Percentiles rank a stretch among this genome's conserved stretches.
phyloP scores from a whole-genome alignment of 1,284 basidiomycete genomes.

The Volvariella surrecta region DNA sequence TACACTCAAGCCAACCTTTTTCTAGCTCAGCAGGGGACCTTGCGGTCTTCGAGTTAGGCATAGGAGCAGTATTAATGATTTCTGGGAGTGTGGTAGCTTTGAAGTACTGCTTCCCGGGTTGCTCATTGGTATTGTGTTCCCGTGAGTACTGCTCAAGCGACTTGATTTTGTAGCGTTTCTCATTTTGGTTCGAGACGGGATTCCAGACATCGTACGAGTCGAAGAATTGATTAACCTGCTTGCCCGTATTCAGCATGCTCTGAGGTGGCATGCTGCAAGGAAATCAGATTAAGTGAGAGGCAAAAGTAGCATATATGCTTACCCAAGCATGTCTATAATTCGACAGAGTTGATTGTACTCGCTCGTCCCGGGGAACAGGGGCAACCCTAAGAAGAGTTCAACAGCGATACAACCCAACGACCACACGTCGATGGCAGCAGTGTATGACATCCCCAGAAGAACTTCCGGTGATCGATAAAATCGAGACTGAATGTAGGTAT shows the following conservation, averaged over 20 bases:
- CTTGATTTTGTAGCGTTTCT: constrained; percentile 89
- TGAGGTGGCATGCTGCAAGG: constrained; percentile 71
- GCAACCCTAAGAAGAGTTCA: constrained; percentile 93
- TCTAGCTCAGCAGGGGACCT: constrained; percentile 85
- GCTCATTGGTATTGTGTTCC: constrained; percentile 92
- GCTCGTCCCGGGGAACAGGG: constrained; percentile 96
- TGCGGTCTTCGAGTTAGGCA: constrained; percentile 70
- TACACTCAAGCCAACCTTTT: constrained; percentile 55
- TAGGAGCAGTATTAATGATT: constrained; percentile 92
- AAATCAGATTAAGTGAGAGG: constrained; percentile 8
- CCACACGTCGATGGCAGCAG: constrained; percentile 94
- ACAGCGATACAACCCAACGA: constrained; percentile 94
- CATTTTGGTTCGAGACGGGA: constrained; percentile 55
- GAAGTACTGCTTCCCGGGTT: constrained; percentile 98
- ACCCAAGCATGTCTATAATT: constrained; percentile 99
- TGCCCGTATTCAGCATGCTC: constrained; percentile 94
- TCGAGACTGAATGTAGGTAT: constrained; percentile 98
- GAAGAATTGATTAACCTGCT: constrained; percentile 95
- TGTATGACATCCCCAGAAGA: constrained; percentile 91
- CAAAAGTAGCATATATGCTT: constrained; percentile 21
- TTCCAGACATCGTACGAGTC: constrained; percentile 67
- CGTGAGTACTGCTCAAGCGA: constrained; percentile 90
- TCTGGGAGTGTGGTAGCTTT: constrained; percentile 91
- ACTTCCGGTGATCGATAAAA: constrained; percentile 99
- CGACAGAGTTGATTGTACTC: constrained; percentile 98